These are phyloP conservation scores for Mycena haematopus DNA, from an alignment of 768 basidiomycete species.

Conservation along the genomic window DNA sequence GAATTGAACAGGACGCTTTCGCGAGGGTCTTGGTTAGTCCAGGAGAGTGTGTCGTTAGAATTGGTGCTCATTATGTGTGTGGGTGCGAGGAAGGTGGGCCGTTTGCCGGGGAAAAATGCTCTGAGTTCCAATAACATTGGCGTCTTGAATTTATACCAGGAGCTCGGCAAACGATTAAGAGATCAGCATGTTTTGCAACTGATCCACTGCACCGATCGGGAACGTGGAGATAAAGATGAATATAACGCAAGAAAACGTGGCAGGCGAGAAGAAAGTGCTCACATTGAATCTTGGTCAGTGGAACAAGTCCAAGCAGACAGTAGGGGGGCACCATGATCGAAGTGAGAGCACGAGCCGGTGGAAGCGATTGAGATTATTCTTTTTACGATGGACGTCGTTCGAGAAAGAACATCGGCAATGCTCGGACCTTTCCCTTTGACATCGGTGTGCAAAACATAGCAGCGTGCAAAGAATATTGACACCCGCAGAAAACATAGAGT, in stretches of 20 bases:
- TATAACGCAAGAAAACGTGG: constrained; percentile 72
- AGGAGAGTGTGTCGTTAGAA: constrained; percentile 77
- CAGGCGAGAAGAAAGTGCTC: constrained; percentile 68
- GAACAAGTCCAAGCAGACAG: constrained; percentile 71
- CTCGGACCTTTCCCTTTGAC: constrained; percentile 26
- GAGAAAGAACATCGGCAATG: constrained; percentile 29
- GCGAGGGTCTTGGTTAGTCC: constrained; percentile 87
- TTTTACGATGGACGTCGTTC: constrained; percentile 29
- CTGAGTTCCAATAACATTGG: constrained; percentile 37
- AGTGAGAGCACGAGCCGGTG: constrained; percentile 64
- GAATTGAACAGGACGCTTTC: constrained; percentile 84
- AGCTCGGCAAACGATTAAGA: constrained; percentile 51
- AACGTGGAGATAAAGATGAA: constrained; percentile 85
- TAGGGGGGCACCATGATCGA: constrained; percentile 70
- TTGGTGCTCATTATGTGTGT: constrained; percentile 51
- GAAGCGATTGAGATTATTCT: constrained; percentile 56
- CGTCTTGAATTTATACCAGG: constrained; percentile 63
- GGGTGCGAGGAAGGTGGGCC: constrained; percentile 29
- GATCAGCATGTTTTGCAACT: constrained; percentile 50
- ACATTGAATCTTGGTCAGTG: constrained; percentile 70
- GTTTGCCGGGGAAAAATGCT: constrained; percentile 38
- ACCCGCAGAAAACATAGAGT: constrained; percentile 29
- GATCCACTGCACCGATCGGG: constrained; percentile 67
- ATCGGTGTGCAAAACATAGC: constrained; percentile 21
- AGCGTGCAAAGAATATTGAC: constrained; percentile 26